These are phyloP conservation scores for Ophiocordyceps robertsii DNA, from an alignment of 2,329 filamentous ascomycete genomes.

Conservation along the genomic window DNA sequence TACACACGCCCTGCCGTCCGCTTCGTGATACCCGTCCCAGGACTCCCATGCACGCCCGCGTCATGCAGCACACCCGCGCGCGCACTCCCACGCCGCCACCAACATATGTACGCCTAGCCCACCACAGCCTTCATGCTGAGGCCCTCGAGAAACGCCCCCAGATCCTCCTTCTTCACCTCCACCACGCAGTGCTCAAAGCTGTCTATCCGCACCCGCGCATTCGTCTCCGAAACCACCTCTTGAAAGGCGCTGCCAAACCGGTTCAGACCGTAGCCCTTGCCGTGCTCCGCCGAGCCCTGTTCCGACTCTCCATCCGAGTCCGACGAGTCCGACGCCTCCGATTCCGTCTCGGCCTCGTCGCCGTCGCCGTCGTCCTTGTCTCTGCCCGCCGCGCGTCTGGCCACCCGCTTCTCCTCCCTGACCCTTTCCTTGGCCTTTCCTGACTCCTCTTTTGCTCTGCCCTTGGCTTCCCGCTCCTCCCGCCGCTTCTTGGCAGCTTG, in stretches of 20 bases:
- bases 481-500: conserved; percentile 50
- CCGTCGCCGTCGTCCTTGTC: conserved; percentile 31
- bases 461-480: conserved; percentile 49
- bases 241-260: conserved; percentile 92
- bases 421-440: conserved; percentile 42
- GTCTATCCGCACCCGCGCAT: conserved; percentile 78
- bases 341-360: conserved; percentile 26
- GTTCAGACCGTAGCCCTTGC: conserved; percentile 65
- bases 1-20: background rate
- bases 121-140: conserved; percentile 84
- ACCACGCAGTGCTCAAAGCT: conserved; percentile 97
- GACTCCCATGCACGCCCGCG: background rate
- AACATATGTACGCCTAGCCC: conserved; percentile 25
- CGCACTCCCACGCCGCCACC: background rate
- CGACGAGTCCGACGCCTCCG: conserved; percentile 24
- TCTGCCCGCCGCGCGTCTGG: conserved; percentile 32
- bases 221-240: conserved; percentile 85
- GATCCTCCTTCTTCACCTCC: conserved; percentile 92
- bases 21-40: background rate
- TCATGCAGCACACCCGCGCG: background rate
- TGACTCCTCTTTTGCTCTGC: conserved; percentile 46
- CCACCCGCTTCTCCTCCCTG: conserved; percentile 47
- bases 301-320: conserved; percentile 35
- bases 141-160: conserved; percentile 79
- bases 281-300: conserved; percentile 37